Base-by-base conservation (phyloP, 192 early-diverging fungal genomes). In the Helicostylum pulchrum region DNA sequence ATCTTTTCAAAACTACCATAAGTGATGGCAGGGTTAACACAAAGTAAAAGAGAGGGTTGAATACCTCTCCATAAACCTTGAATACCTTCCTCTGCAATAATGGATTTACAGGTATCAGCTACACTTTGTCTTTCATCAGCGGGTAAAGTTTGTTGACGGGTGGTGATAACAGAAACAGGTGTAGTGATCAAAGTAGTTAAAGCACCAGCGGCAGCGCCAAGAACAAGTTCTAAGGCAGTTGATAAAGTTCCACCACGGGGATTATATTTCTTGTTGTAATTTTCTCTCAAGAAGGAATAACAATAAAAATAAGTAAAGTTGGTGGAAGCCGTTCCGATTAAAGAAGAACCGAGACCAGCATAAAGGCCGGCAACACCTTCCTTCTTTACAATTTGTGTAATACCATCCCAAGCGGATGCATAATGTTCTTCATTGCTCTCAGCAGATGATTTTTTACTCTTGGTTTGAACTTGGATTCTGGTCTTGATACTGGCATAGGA, bases 21-120 rank as follows among this genome's bases (percentile, higher is more conserved):
- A 1, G 97, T 99, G 64, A 99, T 98, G 3, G 97, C 93, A 30
- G 97, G 97, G 72, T 99, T 99, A 44, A 90, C 70, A 63, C 91
- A 92, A 65, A 99, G 83, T 3, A 98, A 80, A 68, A 99, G 78
- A 0, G 93, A 94, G 23, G 97, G 94, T 61, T 88, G 85, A 60
- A 98, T 83, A 6, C 97, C 97, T 60, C 85, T 89, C 94, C 94
- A 97, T 44, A 97, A 79, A 15, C 93, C 94, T 4, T 66, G 65
- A 10, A 85, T 51, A 17, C 97, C 97, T 63, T 99, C 95, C 31
- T 88, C 83, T 8, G 66, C 63, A 7, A 95, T 52, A 56, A 98
- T 93, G 19, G 81, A 80, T 60, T 71, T 49, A 26, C 89, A 84
- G 6, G 93, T 92, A 10, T 76, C 74, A 19, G 82, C 21, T 49